Percentiles rank a stretch among this genome's conserved stretches.
These are phyloP conservation scores for Fragilariopsis cylindrus DNA, from an alignment of 108 stramenopile species.

Conservation along the genomic window DNA sequence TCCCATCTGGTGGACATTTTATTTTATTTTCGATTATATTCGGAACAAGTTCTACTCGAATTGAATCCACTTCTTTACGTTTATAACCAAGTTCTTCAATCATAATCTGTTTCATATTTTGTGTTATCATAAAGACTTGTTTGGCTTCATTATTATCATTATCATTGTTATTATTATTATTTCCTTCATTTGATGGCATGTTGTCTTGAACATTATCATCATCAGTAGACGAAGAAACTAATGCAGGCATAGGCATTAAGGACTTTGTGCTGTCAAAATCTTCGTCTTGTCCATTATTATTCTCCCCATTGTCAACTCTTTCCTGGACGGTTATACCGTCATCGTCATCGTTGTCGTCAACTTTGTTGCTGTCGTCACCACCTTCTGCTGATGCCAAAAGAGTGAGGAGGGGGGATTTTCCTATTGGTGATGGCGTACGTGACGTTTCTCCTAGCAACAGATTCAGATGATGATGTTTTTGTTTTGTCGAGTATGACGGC, in stretches of 20 bases:
- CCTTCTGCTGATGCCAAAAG: too few species aligned
- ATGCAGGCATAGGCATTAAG: slow-evolving; percentile 1
- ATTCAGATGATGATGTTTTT: too few species aligned
- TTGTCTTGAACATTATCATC: not conserved
- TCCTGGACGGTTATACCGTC: not conserved
- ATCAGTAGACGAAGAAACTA: slow-evolving; percentile 2
- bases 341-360: too few species aligned
- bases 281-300: slow-evolving; percentile 7
- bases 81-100: slow-evolving; percentile 36
- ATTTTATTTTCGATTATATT: slow-evolving; percentile 19
- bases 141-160: not conserved
- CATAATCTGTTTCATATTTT: slow-evolving; percentile 28
- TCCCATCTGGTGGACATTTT: slow-evolving; percentile 23
- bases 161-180: not conserved
- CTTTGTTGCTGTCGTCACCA: too few species aligned
- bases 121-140: slow-evolving; percentile 20
- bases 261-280: not conserved
- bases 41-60: slow-evolving; percentile 23
- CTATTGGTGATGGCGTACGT: too few species aligned
- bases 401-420: too few species aligned
- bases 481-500: too few species aligned
- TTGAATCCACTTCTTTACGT: slow-evolving; percentile 24
- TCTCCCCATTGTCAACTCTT: not conserved
- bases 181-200: not conserved
- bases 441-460: too few species aligned